Percentiles rank a stretch among this genome's conserved stretches.
phyloP scores from a whole-genome alignment of 2,329 filamentous ascomycete species.

The Fusarium fujikuroi region DNA sequence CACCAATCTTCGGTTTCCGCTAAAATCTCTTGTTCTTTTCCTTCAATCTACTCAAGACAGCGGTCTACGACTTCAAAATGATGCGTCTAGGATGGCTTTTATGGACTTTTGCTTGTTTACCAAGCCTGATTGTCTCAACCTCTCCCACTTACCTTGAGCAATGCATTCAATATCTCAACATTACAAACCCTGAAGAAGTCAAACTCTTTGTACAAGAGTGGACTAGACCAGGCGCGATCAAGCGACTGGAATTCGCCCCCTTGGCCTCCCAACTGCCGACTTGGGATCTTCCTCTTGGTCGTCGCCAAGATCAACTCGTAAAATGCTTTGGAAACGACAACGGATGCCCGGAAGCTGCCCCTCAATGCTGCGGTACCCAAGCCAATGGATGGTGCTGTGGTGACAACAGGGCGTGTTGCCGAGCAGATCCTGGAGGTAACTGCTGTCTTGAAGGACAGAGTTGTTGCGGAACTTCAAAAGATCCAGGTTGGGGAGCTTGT shows the following conservation, averaged over 20 bases:
- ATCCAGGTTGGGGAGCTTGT: neutral
- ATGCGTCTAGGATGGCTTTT: neutral
- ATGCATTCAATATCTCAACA: neutral
- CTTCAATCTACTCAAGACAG: fast-evolving
- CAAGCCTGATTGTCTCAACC: neutral
- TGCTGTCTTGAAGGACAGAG: neutral
- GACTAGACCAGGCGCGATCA: neutral
- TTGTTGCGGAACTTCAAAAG: neutral
- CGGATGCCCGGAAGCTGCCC: neutral
- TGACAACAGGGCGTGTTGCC: neutral
- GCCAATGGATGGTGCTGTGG: neutral
- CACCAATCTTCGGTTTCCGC: fast-evolving
- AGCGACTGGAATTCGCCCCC: neutral
- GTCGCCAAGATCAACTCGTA: neutral
- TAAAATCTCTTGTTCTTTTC: fast-evolving
- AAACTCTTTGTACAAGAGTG: neutral
- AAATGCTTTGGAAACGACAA: neutral
- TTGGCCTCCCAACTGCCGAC: neutral
- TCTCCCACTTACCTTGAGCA: neutral
- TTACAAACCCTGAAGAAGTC: neutral
- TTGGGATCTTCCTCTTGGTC: neutral
- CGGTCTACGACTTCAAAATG: neutral
- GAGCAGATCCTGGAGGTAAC: neutral
- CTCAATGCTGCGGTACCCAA: neutral
- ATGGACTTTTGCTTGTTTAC: neutral